Conservation (phyloP, 257 asterid species). For the Solanum chmielewskii region DNA sequence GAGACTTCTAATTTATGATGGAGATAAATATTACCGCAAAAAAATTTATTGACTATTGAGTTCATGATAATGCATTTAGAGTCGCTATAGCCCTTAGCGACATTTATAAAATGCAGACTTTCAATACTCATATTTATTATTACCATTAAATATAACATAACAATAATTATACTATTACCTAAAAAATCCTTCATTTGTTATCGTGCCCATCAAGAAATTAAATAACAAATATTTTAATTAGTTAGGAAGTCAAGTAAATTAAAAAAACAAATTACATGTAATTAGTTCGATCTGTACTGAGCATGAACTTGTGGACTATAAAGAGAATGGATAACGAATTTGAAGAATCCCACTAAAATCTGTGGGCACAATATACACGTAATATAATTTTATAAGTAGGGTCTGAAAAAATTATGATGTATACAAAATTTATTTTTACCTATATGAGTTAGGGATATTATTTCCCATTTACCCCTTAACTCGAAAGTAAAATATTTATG, state of each 20-base stretch:
- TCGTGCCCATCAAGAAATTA: neutral
- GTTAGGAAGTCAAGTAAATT: neutral
- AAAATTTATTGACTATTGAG: neutral
- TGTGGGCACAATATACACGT: neutral
- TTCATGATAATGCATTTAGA: too few relatives aligned
- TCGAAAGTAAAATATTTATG: too few relatives aligned
- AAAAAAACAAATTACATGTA: neutral
- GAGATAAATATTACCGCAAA: neutral
- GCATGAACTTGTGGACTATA: neutral
- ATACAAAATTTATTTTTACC: too few relatives aligned
- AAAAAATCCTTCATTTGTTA: neutral
- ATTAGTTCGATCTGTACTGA: neutral
- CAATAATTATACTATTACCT: too few relatives aligned
- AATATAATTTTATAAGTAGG: too few relatives aligned
- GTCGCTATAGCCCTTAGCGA: neutral
- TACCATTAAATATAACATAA: too few relatives aligned
- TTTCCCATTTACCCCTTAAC: neutral
- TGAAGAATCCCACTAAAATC: neutral
- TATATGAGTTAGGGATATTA: rapidly evolving
- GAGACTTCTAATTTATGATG: neutral
- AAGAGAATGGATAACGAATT: neutral
- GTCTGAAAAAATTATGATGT: too few relatives aligned
- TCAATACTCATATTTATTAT: neutral
- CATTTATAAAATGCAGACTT: neutral
- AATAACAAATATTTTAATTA: neutral